Base-by-base conservation (phyloP, 1,284 basidiomycete genomes). In the Mycosarcoma mackinlayi region DNA sequence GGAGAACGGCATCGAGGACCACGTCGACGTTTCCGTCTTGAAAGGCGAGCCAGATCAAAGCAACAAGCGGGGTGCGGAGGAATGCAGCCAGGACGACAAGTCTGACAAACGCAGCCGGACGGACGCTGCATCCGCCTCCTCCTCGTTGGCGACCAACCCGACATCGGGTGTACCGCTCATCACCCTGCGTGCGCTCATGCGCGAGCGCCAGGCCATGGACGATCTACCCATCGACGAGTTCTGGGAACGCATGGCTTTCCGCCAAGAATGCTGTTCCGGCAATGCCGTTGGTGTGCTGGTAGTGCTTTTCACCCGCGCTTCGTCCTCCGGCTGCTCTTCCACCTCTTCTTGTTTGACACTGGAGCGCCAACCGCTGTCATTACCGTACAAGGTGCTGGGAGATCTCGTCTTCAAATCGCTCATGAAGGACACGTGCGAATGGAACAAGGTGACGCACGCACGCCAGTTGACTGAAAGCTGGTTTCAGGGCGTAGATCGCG, bases 161-260 rank as follows among this genome's bases (percentile, higher is more conserved):
- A 38, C 37, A 13, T 34, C 41, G 1, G 48, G 50, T 2, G 42
- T 60, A 14, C 73, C 76, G 6, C 37, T 72, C 9, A 34, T 46
- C 1, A 72, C 60, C 14, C 42, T 76, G 10, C 75, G 74, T 10
- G 66, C 66, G 9, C 44, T 64, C 6, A 71, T 75, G 63, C 25
- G 48, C n/a, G 80, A 81, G 54, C 62, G 80, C 9, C 42, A 58
- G n/a, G 60, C 64, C 1, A 62, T 82, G 46, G 78, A 81, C 57
- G 58, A 68, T 10, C 47, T 79, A 3, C 51, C 67, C 18, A 50
- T 76, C 27, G 76, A 78, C 46, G 77, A 76, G 19, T 82, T 79
- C 54, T 82, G 80, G 79, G 74, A 79, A 45, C 66, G 78, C 1
- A 78, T 82, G 78, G 80, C 59, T 8, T 82, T 76, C 47, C 65